Conservation (phyloP, 2,329 filamentous ascomycete species). For the Cytospora schulzeri region DNA sequence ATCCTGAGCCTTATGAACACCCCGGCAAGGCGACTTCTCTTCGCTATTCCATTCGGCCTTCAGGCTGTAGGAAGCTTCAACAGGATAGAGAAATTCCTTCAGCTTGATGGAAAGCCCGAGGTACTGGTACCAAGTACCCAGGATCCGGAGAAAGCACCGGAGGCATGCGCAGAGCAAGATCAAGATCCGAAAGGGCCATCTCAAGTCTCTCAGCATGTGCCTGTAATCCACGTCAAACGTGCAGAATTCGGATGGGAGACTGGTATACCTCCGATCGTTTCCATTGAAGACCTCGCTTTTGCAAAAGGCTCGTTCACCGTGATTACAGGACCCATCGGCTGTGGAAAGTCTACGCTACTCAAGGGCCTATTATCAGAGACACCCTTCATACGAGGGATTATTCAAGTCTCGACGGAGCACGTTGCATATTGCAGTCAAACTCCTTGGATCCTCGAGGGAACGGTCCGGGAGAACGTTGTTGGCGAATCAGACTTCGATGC, state of each 20-base stretch:
- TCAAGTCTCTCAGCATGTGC: too few species aligned
- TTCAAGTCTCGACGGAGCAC: background rate
- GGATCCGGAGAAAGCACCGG: background rate
- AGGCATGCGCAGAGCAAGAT: background rate
- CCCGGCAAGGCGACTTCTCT: background rate
- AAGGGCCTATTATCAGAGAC: background rate
- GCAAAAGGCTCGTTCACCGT: background rate
- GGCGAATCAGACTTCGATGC: conserved; percentile 22
- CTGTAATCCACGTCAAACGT: background rate
- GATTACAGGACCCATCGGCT: background rate
- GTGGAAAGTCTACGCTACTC: background rate
- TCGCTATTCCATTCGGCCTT: background rate
- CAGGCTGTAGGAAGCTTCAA: background rate
- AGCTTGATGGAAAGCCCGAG: background rate
- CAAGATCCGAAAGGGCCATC: background rate
- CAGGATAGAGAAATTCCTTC: background rate
- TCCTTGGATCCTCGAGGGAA: conserved; percentile 31
- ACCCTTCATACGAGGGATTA: background rate
- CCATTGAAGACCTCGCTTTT: background rate
- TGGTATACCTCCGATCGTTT: background rate
- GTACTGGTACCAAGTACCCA: background rate
- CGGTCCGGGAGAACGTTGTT: conserved; percentile 29
- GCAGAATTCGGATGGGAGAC: background rate
- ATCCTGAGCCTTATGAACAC: background rate
- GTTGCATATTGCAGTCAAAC: conserved; percentile 31